phyloP scores from a whole-genome alignment of 805 yeast species.

The Yarrowia sp. region DNA sequence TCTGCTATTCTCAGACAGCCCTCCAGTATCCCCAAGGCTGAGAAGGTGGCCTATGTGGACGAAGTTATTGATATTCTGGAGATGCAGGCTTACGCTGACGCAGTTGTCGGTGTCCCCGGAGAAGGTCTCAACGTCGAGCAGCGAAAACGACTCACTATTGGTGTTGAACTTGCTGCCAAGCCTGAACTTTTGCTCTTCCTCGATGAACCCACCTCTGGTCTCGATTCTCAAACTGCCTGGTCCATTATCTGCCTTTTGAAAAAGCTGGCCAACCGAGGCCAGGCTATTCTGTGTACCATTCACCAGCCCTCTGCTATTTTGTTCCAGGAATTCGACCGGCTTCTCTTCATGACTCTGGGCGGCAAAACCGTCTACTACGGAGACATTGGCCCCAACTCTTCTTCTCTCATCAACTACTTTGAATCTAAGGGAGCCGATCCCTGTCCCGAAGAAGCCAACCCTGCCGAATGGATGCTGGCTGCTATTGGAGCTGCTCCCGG shows the following conservation, averaged over 20 bases:
- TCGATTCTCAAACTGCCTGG: conserved; percentile 69
- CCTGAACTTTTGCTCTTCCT: conserved; percentile 57
- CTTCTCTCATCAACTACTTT: conserved; percentile 57
- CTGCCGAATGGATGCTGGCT: conserved; percentile 91
- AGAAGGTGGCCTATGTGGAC: conserved; percentile 64
- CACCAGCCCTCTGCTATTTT: conserved; percentile 84
- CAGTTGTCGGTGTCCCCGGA: conserved; percentile 71
- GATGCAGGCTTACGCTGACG: conserved; percentile 64
- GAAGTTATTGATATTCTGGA: conserved; percentile 59
- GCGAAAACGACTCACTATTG: conserved; percentile 59
- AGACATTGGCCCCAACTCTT: conserved; percentile 60
- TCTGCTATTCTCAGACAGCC: conserved; percentile 70
- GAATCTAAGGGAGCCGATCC: conserved; percentile 60
- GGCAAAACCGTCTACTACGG: conserved; percentile 76
- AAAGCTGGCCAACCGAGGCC: conserved; percentile 57
- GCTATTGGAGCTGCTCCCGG: conserved; percentile 43
- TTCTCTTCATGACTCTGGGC: conserved; percentile 65
- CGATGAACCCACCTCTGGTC: conserved; percentile 68
- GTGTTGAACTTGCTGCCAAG: conserved; percentile 64
- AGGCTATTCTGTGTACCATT: conserved; percentile 68
- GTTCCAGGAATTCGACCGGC: conserved; percentile 72
- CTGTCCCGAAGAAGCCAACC: conserved; percentile 70
- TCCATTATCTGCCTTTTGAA: conserved; percentile 59
- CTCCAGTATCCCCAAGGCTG: conserved; percentile 45
- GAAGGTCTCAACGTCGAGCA: conserved; percentile 64